Base-by-base conservation (phyloP, 768 basidiomycete genomes). In the Suillus sp. region DNA sequence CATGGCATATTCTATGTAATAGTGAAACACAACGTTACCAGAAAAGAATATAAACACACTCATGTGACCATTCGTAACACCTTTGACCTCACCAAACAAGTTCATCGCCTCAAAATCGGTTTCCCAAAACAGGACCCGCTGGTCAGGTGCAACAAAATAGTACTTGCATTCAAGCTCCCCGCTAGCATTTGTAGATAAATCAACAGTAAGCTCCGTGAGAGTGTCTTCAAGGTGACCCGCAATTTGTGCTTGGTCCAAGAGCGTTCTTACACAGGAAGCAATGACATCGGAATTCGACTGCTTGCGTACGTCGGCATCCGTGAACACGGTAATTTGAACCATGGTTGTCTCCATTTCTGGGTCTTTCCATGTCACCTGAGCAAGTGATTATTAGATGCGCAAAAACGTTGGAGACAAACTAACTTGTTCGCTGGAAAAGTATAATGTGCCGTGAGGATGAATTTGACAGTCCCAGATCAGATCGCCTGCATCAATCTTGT, bases 81-180 rank as follows among this genome's bases (percentile, higher is more conserved):
- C 34, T 14, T 35, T 55, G 34, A 55, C 53, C 32, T 35, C 53
- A 4, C 53, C 34, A 16, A 55, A 35, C n/a, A 55, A 35, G 14
- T 35, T n/a, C 34, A 9, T 55, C n/a, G 53, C 53, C n/a, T 55
- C 53, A 55, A 55, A 55, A 35, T 35, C 34, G 3, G 22, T 7
- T 22, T 22, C 53, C 53, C 53, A 55, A 22, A 55, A 55, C 34
- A 55, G 34, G 22, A 14, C 34, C 13, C 53, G 32, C n/a, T 7
- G 53, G 35, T 55, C 53, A 55, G 53, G 53, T 35, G 53, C 53
- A 13, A 55, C 53, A 35, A 55, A 55, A 22, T 55, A 55, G n/a
- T 55, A 55, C n/a, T 14, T 35, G 34, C 53, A 55, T 55, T 55
- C 53, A 14, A 35, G 34, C n/a, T 35, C 34, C n/a, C 53, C 53